Conservation (phyloP, 495 filamentous ascomycete species). For the Tuber umbilicatum region DNA sequence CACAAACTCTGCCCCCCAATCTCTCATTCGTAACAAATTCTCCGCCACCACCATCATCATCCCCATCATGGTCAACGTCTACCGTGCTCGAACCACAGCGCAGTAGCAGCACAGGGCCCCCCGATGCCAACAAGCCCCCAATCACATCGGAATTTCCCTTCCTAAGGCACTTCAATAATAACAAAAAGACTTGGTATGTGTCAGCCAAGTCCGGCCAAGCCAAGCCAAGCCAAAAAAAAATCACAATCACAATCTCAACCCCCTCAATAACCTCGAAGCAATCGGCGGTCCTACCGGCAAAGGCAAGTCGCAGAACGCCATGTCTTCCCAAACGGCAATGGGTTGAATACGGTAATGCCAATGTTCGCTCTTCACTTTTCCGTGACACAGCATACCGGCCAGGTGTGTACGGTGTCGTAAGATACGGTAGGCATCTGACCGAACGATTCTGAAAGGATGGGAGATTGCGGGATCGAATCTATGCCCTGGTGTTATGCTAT, state of each 20-base stretch:
- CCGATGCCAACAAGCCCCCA: too few relatives aligned
- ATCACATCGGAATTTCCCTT: neutral
- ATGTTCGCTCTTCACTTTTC: neutral
- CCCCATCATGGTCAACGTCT: too few relatives aligned
- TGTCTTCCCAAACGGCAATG: neutral
- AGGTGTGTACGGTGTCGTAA: neutral
- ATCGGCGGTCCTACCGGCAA: neutral
- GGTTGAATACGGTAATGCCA: neutral
- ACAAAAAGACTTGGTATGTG: neutral
- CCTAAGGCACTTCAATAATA: neutral
- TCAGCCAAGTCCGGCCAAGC: neutral
- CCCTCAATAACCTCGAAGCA: neutral
- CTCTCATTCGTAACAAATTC: too few relatives aligned
- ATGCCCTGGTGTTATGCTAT: neutral
- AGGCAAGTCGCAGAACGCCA: neutral
- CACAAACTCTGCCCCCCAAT: too few relatives aligned
- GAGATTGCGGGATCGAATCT: neutral
- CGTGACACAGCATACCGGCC: neutral
- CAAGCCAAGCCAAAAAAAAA: neutral
- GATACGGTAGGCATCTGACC: neutral
- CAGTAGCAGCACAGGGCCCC: too few relatives aligned
- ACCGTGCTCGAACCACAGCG: too few relatives aligned
- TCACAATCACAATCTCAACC: neutral
- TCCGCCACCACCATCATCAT: too few relatives aligned
- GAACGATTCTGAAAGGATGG: neutral